phyloP scores from a whole-genome alignment of 2,329 filamentous ascomycete genomes.

The Colletotrichum simmondsii region DNA sequence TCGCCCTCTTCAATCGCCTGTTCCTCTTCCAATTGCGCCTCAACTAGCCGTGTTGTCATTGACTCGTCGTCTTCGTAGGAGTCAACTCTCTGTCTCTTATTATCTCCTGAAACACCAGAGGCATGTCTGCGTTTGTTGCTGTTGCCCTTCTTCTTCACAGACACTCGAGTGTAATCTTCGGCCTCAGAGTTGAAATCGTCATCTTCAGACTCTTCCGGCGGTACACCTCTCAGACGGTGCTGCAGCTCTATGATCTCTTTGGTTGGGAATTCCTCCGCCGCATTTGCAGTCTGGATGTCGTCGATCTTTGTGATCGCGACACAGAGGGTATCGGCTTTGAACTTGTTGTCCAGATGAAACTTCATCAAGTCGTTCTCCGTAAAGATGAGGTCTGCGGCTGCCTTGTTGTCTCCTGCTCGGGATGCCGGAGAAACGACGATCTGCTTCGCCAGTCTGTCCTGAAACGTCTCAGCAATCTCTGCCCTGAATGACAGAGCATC shows the following conservation, averaged over 20 bases:
- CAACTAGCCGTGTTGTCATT: not conserved
- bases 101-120: not conserved
- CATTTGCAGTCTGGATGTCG: slow-evolving; percentile 22
- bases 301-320: slow-evolving; percentile 35
- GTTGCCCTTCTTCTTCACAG: no score
- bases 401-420: slow-evolving; percentile 34
- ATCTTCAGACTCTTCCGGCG: not conserved
- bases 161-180: not conserved
- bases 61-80: not conserved
- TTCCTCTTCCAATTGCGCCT: not conserved
- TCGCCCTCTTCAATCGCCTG: not conserved
- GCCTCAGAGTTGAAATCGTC: not conserved
- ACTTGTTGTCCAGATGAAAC: slow-evolving; percentile 32
- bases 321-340: slow-evolving; percentile 21
- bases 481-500: slow-evolving; percentile 32
- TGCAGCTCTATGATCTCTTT: not conserved
- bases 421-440: slow-evolving; percentile 31
- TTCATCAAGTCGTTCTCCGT: slow-evolving; percentile 20
- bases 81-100: not conserved
- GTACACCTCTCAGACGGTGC: not conserved
- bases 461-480: slow-evolving; percentile 18
- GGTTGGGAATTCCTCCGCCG: slow-evolving; percentile 9
- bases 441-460: slow-evolving; percentile 18
- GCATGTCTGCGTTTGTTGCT: no score
- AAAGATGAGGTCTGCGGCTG: slow-evolving; percentile 32